These are phyloP conservation scores for Didymella exigua DNA, from an alignment of 2,329 filamentous ascomycete genomes.

Conservation along the genomic window DNA sequence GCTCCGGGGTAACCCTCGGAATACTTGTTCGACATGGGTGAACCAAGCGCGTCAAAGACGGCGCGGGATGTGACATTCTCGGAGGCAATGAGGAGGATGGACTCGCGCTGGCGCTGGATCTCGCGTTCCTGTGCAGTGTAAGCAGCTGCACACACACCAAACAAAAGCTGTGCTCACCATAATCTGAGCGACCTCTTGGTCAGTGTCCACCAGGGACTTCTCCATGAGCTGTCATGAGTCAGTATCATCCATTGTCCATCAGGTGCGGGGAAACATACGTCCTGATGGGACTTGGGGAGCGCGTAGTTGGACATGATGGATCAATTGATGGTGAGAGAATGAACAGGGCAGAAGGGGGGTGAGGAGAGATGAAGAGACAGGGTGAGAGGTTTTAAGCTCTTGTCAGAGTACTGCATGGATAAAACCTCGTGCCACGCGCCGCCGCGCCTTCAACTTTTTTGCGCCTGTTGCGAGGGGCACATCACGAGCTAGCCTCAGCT, in stretches of 20 bases:
- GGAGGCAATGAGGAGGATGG: constrained; percentile 69
- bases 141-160: constrained; percentile 6
- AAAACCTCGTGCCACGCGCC: constrained; percentile 18
- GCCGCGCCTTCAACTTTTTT: constrained; percentile 34
- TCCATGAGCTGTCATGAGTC: constrained; percentile 79
- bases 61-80: constrained; percentile 49
- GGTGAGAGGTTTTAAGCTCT: constrained; percentile 22
- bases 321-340: constrained; percentile 16
- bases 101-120: constrained; percentile 96
- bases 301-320: constrained; percentile 60
- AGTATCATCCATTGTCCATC: constrained; percentile 29
- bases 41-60: constrained; percentile 57
- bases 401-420: constrained; percentile 19
- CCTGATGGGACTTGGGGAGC: constrained; percentile 68
- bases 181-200: constrained; percentile 93
- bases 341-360: not conserved
- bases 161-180: constrained; percentile 69
- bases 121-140: constrained; percentile 72
- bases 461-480: constrained; percentile 35
- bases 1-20: constrained; percentile 97
- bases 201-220: constrained; percentile 87
- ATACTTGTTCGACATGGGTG: constrained; percentile 81
- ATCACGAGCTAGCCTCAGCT: constrained; percentile 23
- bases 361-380: constrained; percentile 5
- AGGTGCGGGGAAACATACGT: constrained; percentile 56